Evolutionary conservation across 2,329 filamentous ascomycete genomes (phyloP).

Genomic region (Aspergillus pseudoterreus): DNA sequence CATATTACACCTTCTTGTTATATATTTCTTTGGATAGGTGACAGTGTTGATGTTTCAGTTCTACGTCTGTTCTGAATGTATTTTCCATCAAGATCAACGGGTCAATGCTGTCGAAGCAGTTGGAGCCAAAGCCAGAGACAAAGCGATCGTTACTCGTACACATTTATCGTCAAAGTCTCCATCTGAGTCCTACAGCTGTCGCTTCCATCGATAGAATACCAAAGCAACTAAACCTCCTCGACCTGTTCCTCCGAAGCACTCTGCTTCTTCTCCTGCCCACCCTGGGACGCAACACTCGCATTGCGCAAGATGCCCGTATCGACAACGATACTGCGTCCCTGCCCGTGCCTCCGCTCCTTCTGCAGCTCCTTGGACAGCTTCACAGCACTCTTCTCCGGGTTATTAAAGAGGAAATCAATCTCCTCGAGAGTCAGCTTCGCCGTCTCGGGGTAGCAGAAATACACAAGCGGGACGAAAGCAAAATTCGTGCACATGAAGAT

Average conservation of each 20-base stretch:
- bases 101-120: too few relatives aligned
- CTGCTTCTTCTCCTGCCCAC: background rate
- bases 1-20: too few relatives aligned
- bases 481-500: constrained; percentile 34
- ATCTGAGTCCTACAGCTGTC: too few relatives aligned
- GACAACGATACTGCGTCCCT: background rate
- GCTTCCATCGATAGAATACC: background rate
- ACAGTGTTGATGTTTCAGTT: too few relatives aligned
- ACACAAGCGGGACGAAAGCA: constrained; percentile 37
- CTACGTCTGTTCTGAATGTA: too few relatives aligned
- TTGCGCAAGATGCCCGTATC: background rate
- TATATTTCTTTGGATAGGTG: too few relatives aligned
- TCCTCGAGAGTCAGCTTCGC: constrained; percentile 42
- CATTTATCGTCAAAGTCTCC: background rate
- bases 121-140: too few relatives aligned
- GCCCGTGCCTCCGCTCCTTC: background rate
- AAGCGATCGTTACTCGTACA: background rate
- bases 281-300: background rate
- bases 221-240: background rate
- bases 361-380: background rate
- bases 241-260: background rate
- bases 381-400: background rate
- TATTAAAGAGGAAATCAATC: constrained; percentile 39
- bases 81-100: too few relatives aligned
- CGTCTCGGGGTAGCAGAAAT: constrained; percentile 45